A percentile compares a stretch with the other conserved stretches of the same genome.
phyloP scores from a whole-genome alignment of 345 rosid species.

The Turnera subulata region DNA sequence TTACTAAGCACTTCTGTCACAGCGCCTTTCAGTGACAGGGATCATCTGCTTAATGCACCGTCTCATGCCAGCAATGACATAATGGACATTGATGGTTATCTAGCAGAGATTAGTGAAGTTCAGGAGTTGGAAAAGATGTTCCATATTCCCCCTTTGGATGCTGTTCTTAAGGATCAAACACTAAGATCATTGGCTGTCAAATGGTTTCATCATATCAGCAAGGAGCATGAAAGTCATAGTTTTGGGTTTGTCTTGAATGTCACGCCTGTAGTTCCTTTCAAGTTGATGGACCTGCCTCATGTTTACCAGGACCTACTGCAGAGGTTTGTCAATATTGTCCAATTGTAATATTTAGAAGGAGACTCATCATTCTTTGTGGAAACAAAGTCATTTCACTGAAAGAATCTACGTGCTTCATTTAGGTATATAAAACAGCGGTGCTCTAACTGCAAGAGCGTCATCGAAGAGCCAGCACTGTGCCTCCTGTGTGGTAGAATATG shows the following conservation, averaged over 20 bases:
- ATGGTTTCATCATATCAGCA: constrained; percentile 67
- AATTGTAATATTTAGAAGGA: neutral
- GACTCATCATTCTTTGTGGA: constrained; percentile 4
- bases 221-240: constrained; percentile 33
- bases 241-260: constrained; percentile 34
- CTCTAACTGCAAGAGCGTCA: constrained; percentile 44
- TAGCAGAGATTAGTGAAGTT: constrained; percentile 53
- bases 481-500: constrained; percentile 88
- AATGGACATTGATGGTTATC: constrained; percentile 30
- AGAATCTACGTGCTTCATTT: constrained; percentile 14
- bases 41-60: constrained; percentile 28
- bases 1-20: constrained; percentile 51
- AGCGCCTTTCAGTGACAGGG: constrained; percentile 46
- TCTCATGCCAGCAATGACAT: constrained; percentile 27
- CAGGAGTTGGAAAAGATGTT: constrained; percentile 67
- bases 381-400: constrained; percentile 5
- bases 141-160: constrained; percentile 61
- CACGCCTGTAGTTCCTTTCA: constrained; percentile 70
- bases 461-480: constrained; percentile 78
- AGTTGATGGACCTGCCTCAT: constrained; percentile 76
- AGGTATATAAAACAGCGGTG: constrained; percentile 80
- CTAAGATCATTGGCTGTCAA: constrained; percentile 40
- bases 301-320: constrained; percentile 76
- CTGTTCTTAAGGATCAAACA: constrained; percentile 47
- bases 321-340: constrained; percentile 44